Evolutionary conservation across 805 yeast genomes (phyloP), one percentile per base, ranked within the genome.

Genomic region (Metschnikowia gelsemii): DNA sequence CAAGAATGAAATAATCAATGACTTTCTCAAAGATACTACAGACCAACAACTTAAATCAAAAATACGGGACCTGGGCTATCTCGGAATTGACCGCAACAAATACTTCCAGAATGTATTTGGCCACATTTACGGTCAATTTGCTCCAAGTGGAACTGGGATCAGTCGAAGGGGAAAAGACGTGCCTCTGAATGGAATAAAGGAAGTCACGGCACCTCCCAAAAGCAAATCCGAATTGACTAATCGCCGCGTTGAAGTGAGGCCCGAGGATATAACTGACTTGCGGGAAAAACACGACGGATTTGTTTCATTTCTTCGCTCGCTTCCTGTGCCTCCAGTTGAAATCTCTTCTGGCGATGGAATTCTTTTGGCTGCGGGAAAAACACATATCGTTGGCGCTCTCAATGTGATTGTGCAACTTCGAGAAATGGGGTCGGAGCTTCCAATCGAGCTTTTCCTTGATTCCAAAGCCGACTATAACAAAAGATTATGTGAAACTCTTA

Each of bases 401-500:
- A 57, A 64, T 1, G 50, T 56, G 17, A 49, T 65, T 9, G 54
- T 55, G 2, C 69, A 64, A 34, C 51, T 74, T 8, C 57, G 79
- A 34, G 65, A 64, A 35, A 46, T 70, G 6, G 78, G 76, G 0
- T 65, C 77, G 0, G 51, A 52, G 27, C 52, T 73, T 14, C 78
- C 78, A 0, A 56, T 73, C 3, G 78, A 75, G 50, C 46, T 75
- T 14, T 59, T 73, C 46, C 54, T 75, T 11, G 75, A 78, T 9
- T 45, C 58, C 4, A 56, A 54, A 6, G 56, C 52, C 0, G 76
- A 73, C 29, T 72, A 70, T 47, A 63, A 65, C 32, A 39, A 42
- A 8, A 73, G 72, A 22, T 54, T 58, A 17, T 88, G 96, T 63
- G 79, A 76, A 17, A 63, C 65, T 7, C 68, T 84, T 2, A 68